phyloP scores from a whole-genome alignment of 1,139 yeast genomes.

The Nakaseomyces sp. region DNA sequence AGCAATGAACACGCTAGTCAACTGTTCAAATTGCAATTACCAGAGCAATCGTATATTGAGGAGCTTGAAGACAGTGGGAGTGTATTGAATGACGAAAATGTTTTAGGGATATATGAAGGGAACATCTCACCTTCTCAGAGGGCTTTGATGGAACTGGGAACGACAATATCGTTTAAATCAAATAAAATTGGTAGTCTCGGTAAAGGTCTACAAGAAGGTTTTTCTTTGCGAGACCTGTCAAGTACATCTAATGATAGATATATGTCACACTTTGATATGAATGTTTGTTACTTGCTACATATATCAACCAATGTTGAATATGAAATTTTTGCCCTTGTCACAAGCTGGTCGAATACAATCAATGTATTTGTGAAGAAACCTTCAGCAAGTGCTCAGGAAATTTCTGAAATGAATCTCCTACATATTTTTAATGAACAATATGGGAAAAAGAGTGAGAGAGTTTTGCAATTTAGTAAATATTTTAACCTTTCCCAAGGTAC shows the following conservation, averaged over 20 bases:
- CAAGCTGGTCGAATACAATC: constrained; percentile 52
- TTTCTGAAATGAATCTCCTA: constrained; percentile 23
- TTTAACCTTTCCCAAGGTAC: constrained; percentile 46
- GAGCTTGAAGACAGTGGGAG: constrained; percentile 55
- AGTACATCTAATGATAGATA: constrained; percentile 44
- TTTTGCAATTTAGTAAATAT: constrained; percentile 38
- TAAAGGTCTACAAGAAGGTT: constrained; percentile 77
- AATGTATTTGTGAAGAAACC: constrained; percentile 61
- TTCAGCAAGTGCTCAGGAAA: constrained; percentile 55
- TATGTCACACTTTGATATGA: constrained; percentile 47
- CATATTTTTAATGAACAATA: constrained; percentile 51
- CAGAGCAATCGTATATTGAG: constrained; percentile 50
- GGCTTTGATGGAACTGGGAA: constrained; percentile 71
- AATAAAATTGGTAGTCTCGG: constrained; percentile 72
- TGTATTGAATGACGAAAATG: constrained; percentile 52
- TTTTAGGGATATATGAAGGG: constrained; percentile 71
- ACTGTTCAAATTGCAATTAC: constrained; percentile 57
- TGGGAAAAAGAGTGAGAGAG: constrained; percentile 39
- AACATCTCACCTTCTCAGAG: constrained; percentile 61
- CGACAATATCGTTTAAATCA: constrained; percentile 58
- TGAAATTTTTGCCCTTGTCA: constrained; percentile 62
- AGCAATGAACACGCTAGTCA: constrained; percentile 36
- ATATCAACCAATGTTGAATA: constrained; percentile 60
- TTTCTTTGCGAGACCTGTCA: constrained; percentile 52
- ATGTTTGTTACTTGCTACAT: constrained; percentile 62